Conservation (phyloP, 352 stramenopile genomes). For the Phytophthora pisi region DNA sequence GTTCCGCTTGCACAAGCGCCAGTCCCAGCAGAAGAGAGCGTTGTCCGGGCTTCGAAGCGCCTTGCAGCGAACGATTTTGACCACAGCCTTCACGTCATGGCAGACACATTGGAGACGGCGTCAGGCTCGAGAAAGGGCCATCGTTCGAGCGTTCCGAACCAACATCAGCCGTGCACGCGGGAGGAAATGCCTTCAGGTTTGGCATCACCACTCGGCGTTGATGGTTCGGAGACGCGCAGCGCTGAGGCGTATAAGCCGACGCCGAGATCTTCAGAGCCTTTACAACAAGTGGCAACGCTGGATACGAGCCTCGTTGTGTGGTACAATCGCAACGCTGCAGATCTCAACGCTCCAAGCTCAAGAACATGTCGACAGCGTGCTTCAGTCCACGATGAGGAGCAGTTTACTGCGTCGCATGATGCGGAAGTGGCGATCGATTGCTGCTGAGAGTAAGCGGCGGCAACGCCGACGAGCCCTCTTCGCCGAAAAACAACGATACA, state of each 20-base stretch:
- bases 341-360: conserved; percentile 12
- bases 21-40: conserved; percentile 17
- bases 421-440: conserved; percentile 10
- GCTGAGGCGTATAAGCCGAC: conserved; percentile 10
- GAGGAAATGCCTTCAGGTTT: conserved; percentile 16
- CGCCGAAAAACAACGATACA: conserved; percentile 26
- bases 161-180: not conserved
- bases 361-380: conserved; percentile 14
- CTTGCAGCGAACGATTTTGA: conserved; percentile 18
- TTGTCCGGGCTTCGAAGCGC: conserved; percentile 4
- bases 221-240: conserved; percentile 12
- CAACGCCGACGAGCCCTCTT: conserved; percentile 19
- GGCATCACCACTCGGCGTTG: conserved; percentile 9
- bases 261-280: conserved; percentile 2
- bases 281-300: conserved; percentile 19
- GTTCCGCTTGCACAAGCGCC: conserved; percentile 22
- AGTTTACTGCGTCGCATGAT: conserved; percentile 16
- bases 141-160: conserved; percentile 9
- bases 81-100: conserved; percentile 29
- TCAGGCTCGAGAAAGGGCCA: not conserved
- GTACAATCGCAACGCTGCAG: conserved; percentile 14
- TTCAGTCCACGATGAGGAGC: not conserved
- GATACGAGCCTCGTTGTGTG: conserved; percentile 7
- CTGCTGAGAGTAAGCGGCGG: conserved; percentile 1
- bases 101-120: conserved; percentile 7